Base-by-base conservation (phyloP, 805 yeast genomes). In the Tetrapisispora nanseiensis region DNA sequence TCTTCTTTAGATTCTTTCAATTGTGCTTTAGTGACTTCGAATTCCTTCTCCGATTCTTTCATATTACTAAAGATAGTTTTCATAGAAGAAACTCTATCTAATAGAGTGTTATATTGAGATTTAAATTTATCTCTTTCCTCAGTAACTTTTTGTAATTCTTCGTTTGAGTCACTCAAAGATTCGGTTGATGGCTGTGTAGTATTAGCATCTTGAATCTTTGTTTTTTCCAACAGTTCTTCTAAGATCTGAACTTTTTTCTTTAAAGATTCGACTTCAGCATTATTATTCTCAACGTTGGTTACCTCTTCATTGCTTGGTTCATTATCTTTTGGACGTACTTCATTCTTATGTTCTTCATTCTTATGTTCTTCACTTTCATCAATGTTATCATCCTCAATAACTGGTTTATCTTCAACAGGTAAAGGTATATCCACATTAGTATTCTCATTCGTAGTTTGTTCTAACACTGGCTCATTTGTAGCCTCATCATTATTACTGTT, bases 41-140 rank as follows among this genome's bases (percentile, higher is more conserved):
- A 64, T 50, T 82, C 84, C 3, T 59, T 63, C 54, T 82, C 81
- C 0, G 86, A 67, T 44, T 75, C 81, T 54, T 82, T 80, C 85
- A 82, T 81, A 49, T 83, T 82, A 31, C 65, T 69, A 59, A 83
- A 83, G 2, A 83, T 72, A 1, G 80, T 66, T 50, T 82, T 83
- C 90, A 83, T 82, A 2, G 84, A 74, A 1, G 86, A 74, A 15
- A 84, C 58, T 56, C 81, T 71, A 47, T 75, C 75, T 45, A 84
- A 59, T 26, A 84, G 61, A 4, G 73, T 67, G 46, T 81, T 80
- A 53, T 82, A 81, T 47, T 78, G 77, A 1, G 69, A 66, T 50
- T 80, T 76, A 23, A 74, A 68, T 24, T 72, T 70, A 38, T 74
- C 80, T 43, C 81, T 70, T 51, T 80, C 86, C 28, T 67, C 63